Evolutionary conservation across 2,329 filamentous ascomycete species (phyloP).

Genomic region (Epicoccum nigrum): DNA sequence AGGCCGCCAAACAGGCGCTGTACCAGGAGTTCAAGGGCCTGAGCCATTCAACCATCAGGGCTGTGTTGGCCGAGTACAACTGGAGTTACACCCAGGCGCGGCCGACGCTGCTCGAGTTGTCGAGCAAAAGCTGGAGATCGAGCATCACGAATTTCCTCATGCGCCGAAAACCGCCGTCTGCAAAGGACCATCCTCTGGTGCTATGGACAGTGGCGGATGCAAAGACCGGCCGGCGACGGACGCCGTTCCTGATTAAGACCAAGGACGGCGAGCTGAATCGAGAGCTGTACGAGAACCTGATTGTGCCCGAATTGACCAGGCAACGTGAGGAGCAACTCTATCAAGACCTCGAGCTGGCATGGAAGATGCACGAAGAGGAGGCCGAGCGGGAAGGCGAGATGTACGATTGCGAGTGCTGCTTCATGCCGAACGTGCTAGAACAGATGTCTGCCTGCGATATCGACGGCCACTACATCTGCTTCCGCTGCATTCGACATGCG

Average conservation of each 20-base stretch:
- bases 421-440: conserved; percentile 72
- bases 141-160: conserved; percentile 74
- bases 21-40: conserved; percentile 78
- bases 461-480: conserved; percentile 75
- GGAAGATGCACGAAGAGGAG: conserved; percentile 55
- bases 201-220: conserved; percentile 65
- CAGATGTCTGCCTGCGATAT: conserved; percentile 74
- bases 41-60: conserved; percentile 74
- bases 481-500: conserved; percentile 80
- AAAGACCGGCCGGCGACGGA: conserved; percentile 59
- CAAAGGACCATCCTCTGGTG: conserved; percentile 64
- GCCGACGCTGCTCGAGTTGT: conserved; percentile 70
- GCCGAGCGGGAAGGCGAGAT: conserved; percentile 55
- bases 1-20: conserved; percentile 70
- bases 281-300: conserved; percentile 56
- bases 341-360: conserved; percentile 51
- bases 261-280: conserved; percentile 62
- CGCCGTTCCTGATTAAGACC: conserved; percentile 69
- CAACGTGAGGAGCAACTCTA: conserved; percentile 48
- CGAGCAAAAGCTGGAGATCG: conserved; percentile 78
- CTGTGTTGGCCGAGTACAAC: conserved; percentile 80
- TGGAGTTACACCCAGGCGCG: conserved; percentile 77
- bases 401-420: conserved; percentile 81
- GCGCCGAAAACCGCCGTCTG: conserved; percentile 64
- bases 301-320: conserved; percentile 51